Evolutionary conservation across 768 basidiomycete genomes (phyloP), one percentile per base, ranked within the genome.

Genomic region (Phaffia tasmanica): DNA sequence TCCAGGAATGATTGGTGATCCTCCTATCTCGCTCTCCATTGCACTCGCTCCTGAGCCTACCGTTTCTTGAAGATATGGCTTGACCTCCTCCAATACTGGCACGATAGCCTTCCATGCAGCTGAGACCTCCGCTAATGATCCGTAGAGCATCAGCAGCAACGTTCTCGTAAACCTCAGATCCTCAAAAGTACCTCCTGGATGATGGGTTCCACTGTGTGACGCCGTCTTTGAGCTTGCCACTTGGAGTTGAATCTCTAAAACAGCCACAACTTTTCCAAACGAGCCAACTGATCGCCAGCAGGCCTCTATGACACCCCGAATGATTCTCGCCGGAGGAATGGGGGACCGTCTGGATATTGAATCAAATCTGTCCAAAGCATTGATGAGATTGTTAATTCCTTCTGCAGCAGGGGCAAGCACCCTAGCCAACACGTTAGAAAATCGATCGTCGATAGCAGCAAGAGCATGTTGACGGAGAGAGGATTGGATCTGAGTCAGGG

Each of bases 311-410:
- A 99, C 82, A 15, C 80, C 82, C 51, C 87, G 83, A 71, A 93
- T 92, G 16, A 88, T 79, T 29, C 27, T 57, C 3, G 86, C 82
- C 0, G 88, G 81, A 7, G 93, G 92, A 2, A 82, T 75, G 15
- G 80, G 79, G 71, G 82, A 83, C 63, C 79, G 70, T 21, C 85
- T 82, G 69, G 87, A 86, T 72, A 85, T 81, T 9, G 85, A 81
- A 75, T 99, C 94, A 75, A 98, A 98, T 6, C 85, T 85, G 74
- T 97, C 94, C 63, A 98, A 81, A 1, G 89, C 85, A 65, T 85
- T 84, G 75, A 97, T 93, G 11, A 98, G 80, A 69, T 85, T 84
- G 65, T 83, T 80, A 81, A 95, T 88, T 72, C 88, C 87, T 51
- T 80, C 76, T 73, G 84, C 86, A 1, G 91, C 89, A 16, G 90